phyloP scores from a whole-genome alignment of 2,329 filamentous ascomycete species.

The Hyphodiscus sp. region DNA sequence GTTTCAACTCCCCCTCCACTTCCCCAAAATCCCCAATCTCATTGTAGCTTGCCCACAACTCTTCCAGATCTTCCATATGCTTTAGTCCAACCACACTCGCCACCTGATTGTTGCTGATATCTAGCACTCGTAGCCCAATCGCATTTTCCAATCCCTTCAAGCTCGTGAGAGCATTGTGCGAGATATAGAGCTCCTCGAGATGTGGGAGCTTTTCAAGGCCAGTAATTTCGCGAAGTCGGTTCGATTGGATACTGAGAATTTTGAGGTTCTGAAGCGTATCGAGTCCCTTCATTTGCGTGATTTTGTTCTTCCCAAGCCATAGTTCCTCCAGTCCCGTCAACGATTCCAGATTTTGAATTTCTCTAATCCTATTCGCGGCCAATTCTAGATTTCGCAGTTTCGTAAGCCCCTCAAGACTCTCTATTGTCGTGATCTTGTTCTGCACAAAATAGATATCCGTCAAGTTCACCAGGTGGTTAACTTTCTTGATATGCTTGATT shows the following conservation, averaged over 20 bases:
- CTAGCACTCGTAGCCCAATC: slow-evolving; percentile 65
- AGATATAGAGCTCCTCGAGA: slow-evolving; percentile 91
- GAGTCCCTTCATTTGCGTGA: slow-evolving; percentile 74
- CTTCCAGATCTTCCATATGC: slow-evolving; percentile 66
- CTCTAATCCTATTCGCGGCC: slow-evolving; percentile 83
- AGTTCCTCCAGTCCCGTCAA: slow-evolving; percentile 76
- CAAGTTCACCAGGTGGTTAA: slow-evolving; percentile 70
- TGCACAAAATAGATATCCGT: slow-evolving; percentile 87
- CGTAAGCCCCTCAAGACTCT: slow-evolving; percentile 69
- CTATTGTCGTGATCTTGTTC: slow-evolving; percentile 87
- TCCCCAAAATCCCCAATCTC: slow-evolving; percentile 73
- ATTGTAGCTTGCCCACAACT: slow-evolving; percentile 94
- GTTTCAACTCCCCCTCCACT: slow-evolving; percentile 68
- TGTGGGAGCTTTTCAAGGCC: slow-evolving; percentile 67
- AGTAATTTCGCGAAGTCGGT: slow-evolving; percentile 74
- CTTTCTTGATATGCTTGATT: slow-evolving; percentile 94
- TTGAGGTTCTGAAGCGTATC: slow-evolving; percentile 70
- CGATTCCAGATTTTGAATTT: slow-evolving; percentile 78
- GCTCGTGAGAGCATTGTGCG: slow-evolving; percentile 81
- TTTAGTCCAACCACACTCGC: slow-evolving; percentile 66
- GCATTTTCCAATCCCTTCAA: slow-evolving; percentile 64
- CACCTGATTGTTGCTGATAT: slow-evolving; percentile 86
- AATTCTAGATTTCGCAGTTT: slow-evolving; percentile 81
- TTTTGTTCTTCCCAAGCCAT: slow-evolving; percentile 96
- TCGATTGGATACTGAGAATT: slow-evolving; percentile 91